Percentiles rank a stretch among this genome's conserved stretches.
These are phyloP conservation scores for Chenopodium formosanum DNA, from an alignment of 148 eudicot genomes.

Conservation along the genomic window DNA sequence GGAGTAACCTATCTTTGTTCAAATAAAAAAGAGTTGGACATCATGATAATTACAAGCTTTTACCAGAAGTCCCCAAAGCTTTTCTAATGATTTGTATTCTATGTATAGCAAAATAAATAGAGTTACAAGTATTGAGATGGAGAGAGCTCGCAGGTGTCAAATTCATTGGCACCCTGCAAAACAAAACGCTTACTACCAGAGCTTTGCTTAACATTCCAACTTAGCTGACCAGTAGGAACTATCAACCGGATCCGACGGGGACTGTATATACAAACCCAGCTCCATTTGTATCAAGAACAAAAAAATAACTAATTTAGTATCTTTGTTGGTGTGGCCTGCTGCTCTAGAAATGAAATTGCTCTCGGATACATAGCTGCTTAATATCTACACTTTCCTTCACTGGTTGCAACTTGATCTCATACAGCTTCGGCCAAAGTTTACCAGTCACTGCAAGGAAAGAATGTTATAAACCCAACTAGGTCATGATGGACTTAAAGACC, in stretches of 20 bases:
- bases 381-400: conserved; percentile 36
- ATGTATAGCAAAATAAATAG: background rate
- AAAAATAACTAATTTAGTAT: background rate
- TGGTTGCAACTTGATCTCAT: conserved; percentile 73
- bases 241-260: background rate
- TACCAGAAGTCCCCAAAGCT: no score
- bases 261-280: background rate
- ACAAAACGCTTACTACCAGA: background rate
- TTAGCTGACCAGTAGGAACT: background rate
- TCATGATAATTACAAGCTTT: no score
- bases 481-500: background rate
- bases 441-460: conserved; percentile 65
- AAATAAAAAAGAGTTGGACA: no score
- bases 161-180: background rate
- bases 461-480: background rate
- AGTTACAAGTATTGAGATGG: background rate
- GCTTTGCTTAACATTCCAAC: background rate
- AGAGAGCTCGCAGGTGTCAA: background rate
- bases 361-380: conserved; percentile 48
- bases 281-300: background rate
- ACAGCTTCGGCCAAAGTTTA: conserved; percentile 92
- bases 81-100: background rate
- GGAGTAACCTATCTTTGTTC: background rate
- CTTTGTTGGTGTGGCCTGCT: background rate
- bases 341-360: conserved; percentile 35